These are phyloP conservation scores for Plasmodium billcollinsi DNA, from an alignment of 169 alveolate genomes.

Conservation along the genomic window DNA sequence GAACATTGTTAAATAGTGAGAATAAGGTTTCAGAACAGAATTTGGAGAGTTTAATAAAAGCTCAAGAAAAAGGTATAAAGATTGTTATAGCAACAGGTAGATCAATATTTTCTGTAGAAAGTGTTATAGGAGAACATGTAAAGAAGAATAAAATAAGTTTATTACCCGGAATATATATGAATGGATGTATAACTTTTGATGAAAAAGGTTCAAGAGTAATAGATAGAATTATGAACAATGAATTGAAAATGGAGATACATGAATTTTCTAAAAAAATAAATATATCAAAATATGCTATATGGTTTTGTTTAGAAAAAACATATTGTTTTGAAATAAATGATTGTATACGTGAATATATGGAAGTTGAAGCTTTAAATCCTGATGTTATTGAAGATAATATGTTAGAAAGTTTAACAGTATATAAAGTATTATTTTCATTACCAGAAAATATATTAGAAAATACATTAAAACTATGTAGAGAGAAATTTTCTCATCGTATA, in stretches of 20 bases:
- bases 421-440: constrained; percentile 74
- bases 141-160: constrained; percentile 36
- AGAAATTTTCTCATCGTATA: constrained; percentile 75
- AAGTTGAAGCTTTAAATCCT: constrained; percentile 25
- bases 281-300: constrained; percentile 37
- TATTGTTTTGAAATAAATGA: constrained; percentile 63
- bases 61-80: constrained; percentile 44
- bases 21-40: constrained; percentile 21
- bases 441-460: constrained; percentile 71
- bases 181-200: constrained; percentile 79
- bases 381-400: constrained; percentile 20
- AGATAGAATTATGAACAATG: constrained; percentile 35
- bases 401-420: constrained; percentile 53
- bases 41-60: constrained; percentile 49
- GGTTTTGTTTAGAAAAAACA: constrained; percentile 69
- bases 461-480: constrained; percentile 74
- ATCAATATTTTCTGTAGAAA: constrained; percentile 38
- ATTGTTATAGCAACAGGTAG: constrained; percentile 48
- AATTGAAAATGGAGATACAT: constrained; percentile 53
- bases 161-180: constrained; percentile 80
- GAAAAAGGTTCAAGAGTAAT: constrained; percentile 65
- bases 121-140: constrained; percentile 36
- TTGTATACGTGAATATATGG: constrained; percentile 8
- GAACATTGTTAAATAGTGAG: constrained; percentile 41
- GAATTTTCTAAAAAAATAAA: constrained; percentile 61